These are phyloP conservation scores for Lonicera japonica DNA, from an alignment of 129 eudicot genomes.

Conservation along the genomic window DNA sequence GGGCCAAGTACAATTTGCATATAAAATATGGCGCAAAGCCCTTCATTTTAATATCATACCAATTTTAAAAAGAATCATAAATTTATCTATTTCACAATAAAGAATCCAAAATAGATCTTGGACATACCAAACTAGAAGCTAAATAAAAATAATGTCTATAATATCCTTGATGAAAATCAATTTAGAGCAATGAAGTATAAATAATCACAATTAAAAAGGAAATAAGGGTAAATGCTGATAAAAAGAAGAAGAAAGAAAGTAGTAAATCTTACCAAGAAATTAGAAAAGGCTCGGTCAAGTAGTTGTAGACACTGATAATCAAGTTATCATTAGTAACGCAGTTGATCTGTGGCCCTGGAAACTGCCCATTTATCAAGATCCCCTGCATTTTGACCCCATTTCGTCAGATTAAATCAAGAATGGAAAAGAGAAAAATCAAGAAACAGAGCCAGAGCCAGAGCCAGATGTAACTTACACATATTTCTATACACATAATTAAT, in stretches of 20 bases:
- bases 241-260: no score
- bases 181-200: not conserved
- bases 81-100: no score
- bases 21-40: no score
- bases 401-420: not conserved
- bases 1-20: no score
- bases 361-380: slow-evolving; percentile 93
- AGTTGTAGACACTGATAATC: slow-evolving; percentile 85
- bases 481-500: not conserved
- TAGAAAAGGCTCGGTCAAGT: slow-evolving; percentile 80
- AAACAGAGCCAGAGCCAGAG: no score
- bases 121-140: not conserved
- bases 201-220: not conserved
- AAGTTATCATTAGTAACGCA: slow-evolving; percentile 95
- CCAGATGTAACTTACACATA: not conserved
- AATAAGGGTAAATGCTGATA: not conserved
- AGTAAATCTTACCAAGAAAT: slow-evolving; percentile 67
- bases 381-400: slow-evolving; percentile 45
- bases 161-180: not conserved
- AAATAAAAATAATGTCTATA: not conserved
- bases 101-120: not conserved
- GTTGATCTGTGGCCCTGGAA: slow-evolving; percentile 92
- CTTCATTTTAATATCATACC: no score
- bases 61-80: no score
- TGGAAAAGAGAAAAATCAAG: slow-evolving; percentile 23